Evolutionary conservation across 768 basidiomycete genomes (phyloP), one percentile per base, ranked within the genome.

Genomic region (Hydnum rufescens): DNA sequence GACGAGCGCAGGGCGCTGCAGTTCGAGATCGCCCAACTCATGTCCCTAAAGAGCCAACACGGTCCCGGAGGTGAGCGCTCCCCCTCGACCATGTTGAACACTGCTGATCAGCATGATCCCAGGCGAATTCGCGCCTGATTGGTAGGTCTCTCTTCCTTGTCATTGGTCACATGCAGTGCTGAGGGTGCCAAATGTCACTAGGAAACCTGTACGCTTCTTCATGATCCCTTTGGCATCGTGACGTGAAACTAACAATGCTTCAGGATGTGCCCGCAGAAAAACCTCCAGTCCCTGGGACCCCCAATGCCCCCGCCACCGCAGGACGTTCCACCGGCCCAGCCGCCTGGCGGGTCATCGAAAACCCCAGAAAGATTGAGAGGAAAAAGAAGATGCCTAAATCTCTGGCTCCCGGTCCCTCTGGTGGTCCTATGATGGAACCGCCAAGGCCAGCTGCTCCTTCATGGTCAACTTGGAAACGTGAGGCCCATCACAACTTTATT

Each of bases 1-100:
- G 75, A 77, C 52, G 75, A 77, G 61, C 71, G 76, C 42, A 64
- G 74, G 29, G 69, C 72, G 42, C 63, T 77, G 54, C 76, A 77
- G 55, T 73, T 28, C 25, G 57, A 58, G 31, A 59, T 59, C 43
- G 55, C 57, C 5, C 57, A 58, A 44, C 51, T 59, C 29, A 55
- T 57, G 56, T 49, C 51, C 25, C 26, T 58, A 18, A 58, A 60
- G 54, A 54, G 57, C 25, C 56, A 57, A 47, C 57, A 60, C 50
- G 56, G 58, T 22, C 52, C 56, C 5, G 59, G 56, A 48, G 59
- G 56, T 22, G 57, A 55, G 26, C 57, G 44, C 26, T 32, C 44
- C 32, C 51, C 49, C 22, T 39, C 22, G 13, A 22, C 36, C 22
- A n/a, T n/a, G n/a, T 39, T 39, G 19, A 39, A 25, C 44, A 16